Percentiles rank a stretch among this genome's conserved stretches.
These are phyloP conservation scores for Anthracocystis panici-leucophaei DNA, from an alignment of 1,284 basidiomycete species.

Conservation along the genomic window DNA sequence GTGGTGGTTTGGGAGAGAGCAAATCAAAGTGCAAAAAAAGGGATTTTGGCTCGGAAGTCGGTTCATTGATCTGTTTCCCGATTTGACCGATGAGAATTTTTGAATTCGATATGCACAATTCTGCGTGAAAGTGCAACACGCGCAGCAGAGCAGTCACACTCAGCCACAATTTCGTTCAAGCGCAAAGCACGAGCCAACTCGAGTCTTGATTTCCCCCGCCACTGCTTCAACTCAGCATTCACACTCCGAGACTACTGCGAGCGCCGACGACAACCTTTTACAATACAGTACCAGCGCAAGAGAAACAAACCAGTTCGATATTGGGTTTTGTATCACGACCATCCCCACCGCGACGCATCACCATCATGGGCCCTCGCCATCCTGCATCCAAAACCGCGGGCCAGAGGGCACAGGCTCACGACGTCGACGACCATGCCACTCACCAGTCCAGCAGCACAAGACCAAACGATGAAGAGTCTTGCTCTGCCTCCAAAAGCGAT, in stretches of 20 bases:
- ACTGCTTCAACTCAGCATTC: neutral
- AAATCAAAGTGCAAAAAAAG: neutral
- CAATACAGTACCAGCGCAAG: too few relatives aligned
- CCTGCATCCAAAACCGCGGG: constrained; percentile 49
- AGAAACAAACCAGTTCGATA: too few relatives aligned
- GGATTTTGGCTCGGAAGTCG: constrained; percentile 23
- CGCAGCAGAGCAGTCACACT: constrained; percentile 6
- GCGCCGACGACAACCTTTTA: neutral
- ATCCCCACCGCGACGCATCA: neutral
- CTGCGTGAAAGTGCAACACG: constrained; percentile 10
- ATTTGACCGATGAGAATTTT: constrained; percentile 5
- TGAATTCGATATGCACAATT: constrained; percentile 3
- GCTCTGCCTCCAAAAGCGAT: constrained; percentile 13
- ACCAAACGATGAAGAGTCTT: neutral
- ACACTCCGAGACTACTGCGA: neutral
- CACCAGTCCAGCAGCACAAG: neutral
- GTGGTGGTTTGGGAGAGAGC: neutral
- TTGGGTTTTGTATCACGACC: neutral
- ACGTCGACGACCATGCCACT: constrained; percentile 22
- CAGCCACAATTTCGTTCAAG: neutral
- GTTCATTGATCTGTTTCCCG: neutral
- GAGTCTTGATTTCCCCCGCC: neutral
- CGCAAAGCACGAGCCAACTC: constrained; percentile 20
- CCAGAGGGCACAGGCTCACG: constrained; percentile 30
- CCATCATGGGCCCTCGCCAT: constrained; percentile 32